Base-by-base conservation (phyloP, 768 basidiomycete genomes). In the Psilocybe cyanescens region DNA sequence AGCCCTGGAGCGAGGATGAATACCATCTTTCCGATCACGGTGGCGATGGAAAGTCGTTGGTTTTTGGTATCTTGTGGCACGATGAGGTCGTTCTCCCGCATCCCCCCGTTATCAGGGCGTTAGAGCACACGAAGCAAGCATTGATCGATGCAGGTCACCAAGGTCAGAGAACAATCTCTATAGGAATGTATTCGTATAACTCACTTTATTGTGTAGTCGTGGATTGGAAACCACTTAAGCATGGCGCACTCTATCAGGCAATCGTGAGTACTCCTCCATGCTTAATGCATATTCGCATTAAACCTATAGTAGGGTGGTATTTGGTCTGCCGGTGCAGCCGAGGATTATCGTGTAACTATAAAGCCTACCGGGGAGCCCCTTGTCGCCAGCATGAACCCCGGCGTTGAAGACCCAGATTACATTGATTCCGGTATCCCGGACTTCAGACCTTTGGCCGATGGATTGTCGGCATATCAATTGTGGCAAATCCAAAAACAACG, bases 61-160 rank as follows among this genome's bases (percentile, higher is more conserved):
- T 87, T 66, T 84, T 87, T 65, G 85, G 75, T 0, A 80, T 93
- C 56, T 75, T 90, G 73, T 88, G 86, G 86, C 80, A 91, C 64
- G 86, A 92, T 65, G 86, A 83, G 1, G 55, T 79, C n/a, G 72
- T 84, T 11, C 67, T 74, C 28, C 90, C 91, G 0, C 82, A 87
- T 64, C 89, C 91, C 1, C 91, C 92, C 0, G 73, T 92, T 17
- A 69, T 67, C 6, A 76, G 92, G 39, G 91, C 84, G 0, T 70
- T 94, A 46, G 78, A 86, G 66, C 74, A 76, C 45, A 78, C 81
- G 1, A 86, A 86, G 71, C 70, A 75, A 4, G 88, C 90, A 0
- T 72, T 94, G 28, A 57, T 80, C 3, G 78, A 76, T 5, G 86
- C 83, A 12, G 90, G 91, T 4, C 89, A 93, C 71, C 77, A 81